phyloP scores from a whole-genome alignment of 2,329 filamentous ascomycete species.

The Massarina eburnea region DNA sequence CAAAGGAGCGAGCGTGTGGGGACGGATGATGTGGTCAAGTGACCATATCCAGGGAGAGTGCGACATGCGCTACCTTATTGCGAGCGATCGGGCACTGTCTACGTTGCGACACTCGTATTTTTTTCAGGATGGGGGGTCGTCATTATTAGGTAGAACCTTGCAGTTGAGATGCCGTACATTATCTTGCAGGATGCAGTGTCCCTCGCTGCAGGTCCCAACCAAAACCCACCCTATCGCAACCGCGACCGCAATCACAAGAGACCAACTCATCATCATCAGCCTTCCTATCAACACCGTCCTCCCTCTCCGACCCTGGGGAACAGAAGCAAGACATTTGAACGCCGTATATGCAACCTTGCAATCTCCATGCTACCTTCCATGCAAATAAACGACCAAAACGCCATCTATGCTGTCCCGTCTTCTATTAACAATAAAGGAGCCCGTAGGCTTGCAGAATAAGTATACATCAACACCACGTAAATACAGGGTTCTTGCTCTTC shows the following conservation, averaged over 20 bases:
- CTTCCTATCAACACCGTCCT: too few relatives aligned
- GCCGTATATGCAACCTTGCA: background rate
- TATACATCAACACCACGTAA: slow-evolving; percentile 80
- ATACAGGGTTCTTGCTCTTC: slow-evolving; percentile 92
- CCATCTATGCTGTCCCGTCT: slow-evolving; percentile 6
- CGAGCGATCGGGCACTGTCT: background rate
- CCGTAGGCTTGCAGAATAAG: background rate
- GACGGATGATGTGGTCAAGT: background rate
- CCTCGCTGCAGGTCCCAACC: background rate
- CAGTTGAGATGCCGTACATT: background rate
- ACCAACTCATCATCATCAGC: too few relatives aligned
- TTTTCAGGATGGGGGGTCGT: too few relatives aligned
- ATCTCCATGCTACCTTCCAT: background rate
- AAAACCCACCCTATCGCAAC: background rate
- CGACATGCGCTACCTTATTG: background rate
- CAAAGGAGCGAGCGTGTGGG: background rate
- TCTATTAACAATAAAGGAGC: background rate
- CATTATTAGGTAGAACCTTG: too few relatives aligned
- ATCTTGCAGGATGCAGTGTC: background rate
- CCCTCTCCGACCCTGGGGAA: background rate
- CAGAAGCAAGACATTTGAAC: background rate
- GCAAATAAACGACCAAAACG: slow-evolving; percentile 3
- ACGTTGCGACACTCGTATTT: too few relatives aligned
- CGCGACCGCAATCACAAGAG: too few relatives aligned
- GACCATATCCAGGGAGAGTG: background rate